Base-by-base conservation (phyloP, 768 basidiomycete species). In the Gloeostereum incarnatum region DNA sequence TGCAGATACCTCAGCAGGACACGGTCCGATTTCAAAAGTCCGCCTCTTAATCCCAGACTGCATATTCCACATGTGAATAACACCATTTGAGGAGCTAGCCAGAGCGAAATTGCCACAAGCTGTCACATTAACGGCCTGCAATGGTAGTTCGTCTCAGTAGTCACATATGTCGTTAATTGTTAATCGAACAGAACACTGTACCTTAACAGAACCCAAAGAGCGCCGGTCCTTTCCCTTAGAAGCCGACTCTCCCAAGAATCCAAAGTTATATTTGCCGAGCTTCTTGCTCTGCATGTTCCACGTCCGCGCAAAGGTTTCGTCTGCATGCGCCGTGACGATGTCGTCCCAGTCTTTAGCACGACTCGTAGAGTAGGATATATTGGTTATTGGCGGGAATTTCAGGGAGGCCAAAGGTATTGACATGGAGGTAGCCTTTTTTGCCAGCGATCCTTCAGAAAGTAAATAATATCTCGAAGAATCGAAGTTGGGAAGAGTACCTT, bases 261-360 rank as follows among this genome's bases (percentile, higher is more conserved):
- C 73, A 41, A 93, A 73, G 10, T 66, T 43, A 27, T 36, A 26
- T 32, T 40, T 36, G 21, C 45, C 45, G 3, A 19, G 23, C 21
- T 41, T 29, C n/a, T 34, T 39, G 25, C 31, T 45, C 29, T 39
- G 27, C 41, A 39, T 42, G n/a, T 17, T 29, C 25, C 41, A 99
- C 16, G 89, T 83, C 24, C 94, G 71, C 2, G 85, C 85, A 40
- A 81, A 71, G 3, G 75, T 68, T 49, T 94, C 92, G 33, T 90
- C 88, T 1, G 73, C 64, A 55, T 97, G 93, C 0, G 78, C 77
- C n/a, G 93, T 92, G 4, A 99, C 56, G 31, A 98, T 81, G 51
- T 98, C 92, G 52, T 98, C 94, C 96, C 96, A 99, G 45, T 99
- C 93, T 56, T 91, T 94, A 6, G 86, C 71, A 19, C 92, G 74